Evolutionary conservation across 306 rosid genomes (phyloP).

Genomic region (Quercus parvula): DNA sequence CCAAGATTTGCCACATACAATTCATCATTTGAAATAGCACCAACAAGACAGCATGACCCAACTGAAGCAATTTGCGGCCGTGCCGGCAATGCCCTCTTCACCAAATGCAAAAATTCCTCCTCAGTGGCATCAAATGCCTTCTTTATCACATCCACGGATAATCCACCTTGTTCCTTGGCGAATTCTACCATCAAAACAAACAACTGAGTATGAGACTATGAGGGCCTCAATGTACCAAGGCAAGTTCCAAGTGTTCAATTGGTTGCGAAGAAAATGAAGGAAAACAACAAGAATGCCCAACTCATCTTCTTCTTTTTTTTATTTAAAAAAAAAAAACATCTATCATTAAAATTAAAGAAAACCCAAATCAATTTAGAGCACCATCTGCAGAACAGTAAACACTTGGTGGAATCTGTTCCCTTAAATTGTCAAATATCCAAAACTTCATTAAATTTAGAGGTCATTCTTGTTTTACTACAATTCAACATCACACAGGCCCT

Average conservation of each 20-base stretch:
- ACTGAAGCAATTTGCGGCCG: slow-evolving; percentile 83
- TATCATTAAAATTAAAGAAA: neutral
- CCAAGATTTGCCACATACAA: slow-evolving; percentile 88
- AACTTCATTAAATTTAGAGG: neutral
- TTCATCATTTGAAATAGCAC: slow-evolving; percentile 72
- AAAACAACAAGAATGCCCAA: neutral
- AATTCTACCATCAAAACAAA: slow-evolving; percentile 55
- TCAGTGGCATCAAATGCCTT: slow-evolving; percentile 87
- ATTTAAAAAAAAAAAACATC: neutral
- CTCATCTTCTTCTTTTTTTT: neutral
- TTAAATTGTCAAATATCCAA: neutral
- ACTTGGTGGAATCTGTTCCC: neutral
- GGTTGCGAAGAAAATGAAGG: neutral
- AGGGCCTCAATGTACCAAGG: neutral
- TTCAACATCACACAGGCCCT: too few species aligned
- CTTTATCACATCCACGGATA: slow-evolving; percentile 76
- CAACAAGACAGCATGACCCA: slow-evolving; percentile 93
- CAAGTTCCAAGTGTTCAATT: neutral
- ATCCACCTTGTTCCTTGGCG: slow-evolving; percentile 77
- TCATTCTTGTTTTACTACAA: neutral
- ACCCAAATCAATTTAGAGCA: neutral
- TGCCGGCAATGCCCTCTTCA: slow-evolving; percentile 49
- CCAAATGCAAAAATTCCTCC: slow-evolving; percentile 73
- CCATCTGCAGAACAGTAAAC: neutral
- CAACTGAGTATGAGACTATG: neutral